A percentile compares a stretch with the other conserved stretches of the same genome.
Evolutionary conservation across 371 early-diverging fungal genomes (phyloP).

Genomic region (Circinella minor): DNA sequence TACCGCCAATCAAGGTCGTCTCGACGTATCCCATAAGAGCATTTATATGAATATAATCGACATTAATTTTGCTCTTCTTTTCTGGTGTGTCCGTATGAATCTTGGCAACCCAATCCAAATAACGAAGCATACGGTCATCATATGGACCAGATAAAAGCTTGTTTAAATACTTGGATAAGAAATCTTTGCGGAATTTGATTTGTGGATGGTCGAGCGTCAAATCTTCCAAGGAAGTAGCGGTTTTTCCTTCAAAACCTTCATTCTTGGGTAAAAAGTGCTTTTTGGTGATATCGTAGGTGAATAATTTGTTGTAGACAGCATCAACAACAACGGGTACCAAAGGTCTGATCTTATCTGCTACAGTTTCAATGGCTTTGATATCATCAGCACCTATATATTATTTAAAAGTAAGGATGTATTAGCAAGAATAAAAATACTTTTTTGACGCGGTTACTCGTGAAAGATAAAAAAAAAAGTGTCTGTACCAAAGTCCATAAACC

Average conservation of each 20-base stretch:
- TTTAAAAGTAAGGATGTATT: background rate
- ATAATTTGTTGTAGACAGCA: slow-evolving; percentile 71
- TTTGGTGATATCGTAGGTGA: slow-evolving; percentile 66
- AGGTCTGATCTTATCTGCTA: slow-evolving; percentile 68
- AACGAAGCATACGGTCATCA: slow-evolving; percentile 71
- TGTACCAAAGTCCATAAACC: slow-evolving; percentile 69
- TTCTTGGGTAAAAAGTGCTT: slow-evolving; percentile 69
- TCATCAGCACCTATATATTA: slow-evolving; percentile 33
- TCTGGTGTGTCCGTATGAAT: slow-evolving; percentile 70
- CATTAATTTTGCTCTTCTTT: slow-evolving; percentile 80
- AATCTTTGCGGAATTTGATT: slow-evolving; percentile 84
- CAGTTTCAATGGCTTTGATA: slow-evolving; percentile 64
- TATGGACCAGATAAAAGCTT: slow-evolving; percentile 76
- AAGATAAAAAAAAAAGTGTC: background rate
- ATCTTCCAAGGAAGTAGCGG: slow-evolving; percentile 45
- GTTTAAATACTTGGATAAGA: slow-evolving; percentile 73
- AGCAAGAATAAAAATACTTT: background rate
- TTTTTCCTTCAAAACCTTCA: slow-evolving; percentile 65
- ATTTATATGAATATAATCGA: slow-evolving; percentile 84
- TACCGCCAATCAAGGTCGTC: slow-evolving; percentile 63
- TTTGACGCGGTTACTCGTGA: background rate
- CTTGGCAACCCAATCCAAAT: slow-evolving; percentile 80
- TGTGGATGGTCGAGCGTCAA: slow-evolving; percentile 70
- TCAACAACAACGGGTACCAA: slow-evolving; percentile 82
- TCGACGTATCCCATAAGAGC: slow-evolving; percentile 80